Percentiles rank a stretch among this genome's conserved stretches.
These are phyloP conservation scores for Lasiosphaeriaceae sp. DNA, from an alignment of 495 filamentous ascomycete species.

Conservation along the genomic window DNA sequence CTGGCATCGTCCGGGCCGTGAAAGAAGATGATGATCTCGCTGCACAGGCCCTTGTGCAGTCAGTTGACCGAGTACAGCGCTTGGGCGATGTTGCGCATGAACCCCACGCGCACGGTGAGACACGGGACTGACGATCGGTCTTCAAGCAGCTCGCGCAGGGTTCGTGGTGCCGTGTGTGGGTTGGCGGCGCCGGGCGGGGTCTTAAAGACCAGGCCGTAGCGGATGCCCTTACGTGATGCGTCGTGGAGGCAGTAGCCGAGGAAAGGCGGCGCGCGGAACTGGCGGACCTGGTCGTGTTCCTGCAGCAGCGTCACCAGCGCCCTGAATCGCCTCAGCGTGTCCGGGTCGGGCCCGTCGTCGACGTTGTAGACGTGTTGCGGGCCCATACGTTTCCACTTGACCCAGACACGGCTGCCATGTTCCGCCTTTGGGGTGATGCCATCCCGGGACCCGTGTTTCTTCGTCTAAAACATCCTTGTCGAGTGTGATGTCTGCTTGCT, in stretches of 20 bases:
- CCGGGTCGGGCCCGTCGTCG: not conserved
- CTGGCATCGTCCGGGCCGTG: not conserved
- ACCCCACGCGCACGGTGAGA: not conserved
- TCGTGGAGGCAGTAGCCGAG: not conserved
- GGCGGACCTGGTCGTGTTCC: not conserved
- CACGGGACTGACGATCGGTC: too few relatives aligned
- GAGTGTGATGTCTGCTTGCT: too few relatives aligned
- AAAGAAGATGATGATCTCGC: slow-evolving; percentile 1
- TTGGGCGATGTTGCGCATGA: not conserved
- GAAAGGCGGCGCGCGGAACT: not conserved
- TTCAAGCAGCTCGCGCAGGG: not conserved
- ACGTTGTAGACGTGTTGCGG: not conserved
- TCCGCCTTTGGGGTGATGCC: not conserved
- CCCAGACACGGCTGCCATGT: not conserved
- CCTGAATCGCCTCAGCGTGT: not conserved
- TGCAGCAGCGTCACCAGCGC: not conserved
- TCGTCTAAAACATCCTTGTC: too few relatives aligned
- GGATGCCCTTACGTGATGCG: not conserved
- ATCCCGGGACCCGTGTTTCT: too few relatives aligned
- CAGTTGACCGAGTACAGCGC: slow-evolving; percentile 3
- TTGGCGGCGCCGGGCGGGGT: not conserved
- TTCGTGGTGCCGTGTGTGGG: not conserved
- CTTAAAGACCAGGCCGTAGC: not conserved
- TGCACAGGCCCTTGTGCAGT: slow-evolving; percentile 1
- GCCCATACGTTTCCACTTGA: not conserved